These are phyloP conservation scores for Diaporthe humulicola DNA, from an alignment of 2,329 filamentous ascomycete genomes.

Conservation along the genomic window DNA sequence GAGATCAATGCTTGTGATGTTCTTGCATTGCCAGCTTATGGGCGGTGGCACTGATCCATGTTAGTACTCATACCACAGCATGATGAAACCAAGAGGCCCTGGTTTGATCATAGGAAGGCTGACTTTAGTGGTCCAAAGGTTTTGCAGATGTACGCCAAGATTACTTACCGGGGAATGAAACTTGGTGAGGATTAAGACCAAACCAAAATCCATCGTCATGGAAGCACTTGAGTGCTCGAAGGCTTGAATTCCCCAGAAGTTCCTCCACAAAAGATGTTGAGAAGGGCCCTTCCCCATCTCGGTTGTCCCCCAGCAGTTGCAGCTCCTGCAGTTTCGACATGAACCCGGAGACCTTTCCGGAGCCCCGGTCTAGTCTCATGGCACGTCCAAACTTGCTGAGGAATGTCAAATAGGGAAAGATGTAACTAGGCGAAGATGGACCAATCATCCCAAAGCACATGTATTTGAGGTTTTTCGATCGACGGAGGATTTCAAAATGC, in stretches of 20 bases:
- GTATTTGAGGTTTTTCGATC: neutral
- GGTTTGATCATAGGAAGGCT: no score
- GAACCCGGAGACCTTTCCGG: neutral
- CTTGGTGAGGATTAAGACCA: neutral
- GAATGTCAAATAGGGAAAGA: neutral
- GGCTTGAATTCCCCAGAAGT: neutral
- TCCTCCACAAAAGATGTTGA: accelerated
- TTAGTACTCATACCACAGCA: neutral
- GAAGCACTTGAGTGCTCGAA: neutral
- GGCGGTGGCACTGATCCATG: neutral
- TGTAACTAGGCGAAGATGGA: no score
- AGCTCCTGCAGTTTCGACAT: neutral
- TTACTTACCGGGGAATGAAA: neutral
- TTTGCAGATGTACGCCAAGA: neutral
- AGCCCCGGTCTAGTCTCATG: neutral
- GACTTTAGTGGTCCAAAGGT: no score
- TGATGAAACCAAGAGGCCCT: neutral
- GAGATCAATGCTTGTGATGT: neutral
- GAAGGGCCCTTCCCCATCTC: neutral
- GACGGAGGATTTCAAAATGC: neutral
- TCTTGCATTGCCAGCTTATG: neutral
- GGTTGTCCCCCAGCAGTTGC: neutral
- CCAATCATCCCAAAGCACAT: neutral
- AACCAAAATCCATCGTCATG: neutral
- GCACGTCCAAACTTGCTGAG: neutral